phyloP scores from a whole-genome alignment of 2,329 filamentous ascomycete species.

The Epicoccum sorghinum region DNA sequence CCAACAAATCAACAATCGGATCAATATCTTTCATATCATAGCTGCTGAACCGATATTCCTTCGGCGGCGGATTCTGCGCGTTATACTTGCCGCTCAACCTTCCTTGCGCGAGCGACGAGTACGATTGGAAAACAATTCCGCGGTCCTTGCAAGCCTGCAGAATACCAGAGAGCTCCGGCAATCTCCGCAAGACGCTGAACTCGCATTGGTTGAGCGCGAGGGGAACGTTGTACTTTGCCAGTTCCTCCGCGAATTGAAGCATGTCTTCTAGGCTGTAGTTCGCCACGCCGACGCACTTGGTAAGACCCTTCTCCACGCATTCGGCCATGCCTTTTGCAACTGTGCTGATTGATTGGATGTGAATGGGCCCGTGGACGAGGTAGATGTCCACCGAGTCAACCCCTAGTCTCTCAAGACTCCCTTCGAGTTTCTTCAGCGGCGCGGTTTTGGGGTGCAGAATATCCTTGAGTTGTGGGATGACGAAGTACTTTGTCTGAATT shows the following conservation, averaged over 20 bases:
- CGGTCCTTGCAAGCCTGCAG: conserved; percentile 44
- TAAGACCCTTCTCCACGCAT: conserved; percentile 51
- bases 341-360: conserved; percentile 47
- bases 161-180: conserved; percentile 50
- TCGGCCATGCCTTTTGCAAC: conserved; percentile 52
- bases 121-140: conserved; percentile 53
- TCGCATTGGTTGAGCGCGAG: conserved; percentile 56
- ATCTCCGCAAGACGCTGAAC: conserved; percentile 51
- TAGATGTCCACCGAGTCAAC: conserved; percentile 53
- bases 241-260: conserved; percentile 16
- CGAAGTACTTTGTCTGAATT: conserved; percentile 50
- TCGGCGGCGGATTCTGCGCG: conserved; percentile 46
- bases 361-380: conserved; percentile 54
- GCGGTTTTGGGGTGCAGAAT: conserved; percentile 41
- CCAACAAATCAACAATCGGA: conserved; percentile 45
- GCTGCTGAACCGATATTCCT: conserved; percentile 48
- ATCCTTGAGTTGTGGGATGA: conserved; percentile 45
- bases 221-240: conserved; percentile 31
- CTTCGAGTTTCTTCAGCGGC: conserved; percentile 46
- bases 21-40: conserved; percentile 54
- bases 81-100: conserved; percentile 40
- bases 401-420: conserved; percentile 47
- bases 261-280: conserved; percentile 46
- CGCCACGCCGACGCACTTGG: conserved; percentile 52
- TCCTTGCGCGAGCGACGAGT: conserved; percentile 50